Conservation (phyloP, 1,284 basidiomycete genomes). For the Peniophora sp. region DNA sequence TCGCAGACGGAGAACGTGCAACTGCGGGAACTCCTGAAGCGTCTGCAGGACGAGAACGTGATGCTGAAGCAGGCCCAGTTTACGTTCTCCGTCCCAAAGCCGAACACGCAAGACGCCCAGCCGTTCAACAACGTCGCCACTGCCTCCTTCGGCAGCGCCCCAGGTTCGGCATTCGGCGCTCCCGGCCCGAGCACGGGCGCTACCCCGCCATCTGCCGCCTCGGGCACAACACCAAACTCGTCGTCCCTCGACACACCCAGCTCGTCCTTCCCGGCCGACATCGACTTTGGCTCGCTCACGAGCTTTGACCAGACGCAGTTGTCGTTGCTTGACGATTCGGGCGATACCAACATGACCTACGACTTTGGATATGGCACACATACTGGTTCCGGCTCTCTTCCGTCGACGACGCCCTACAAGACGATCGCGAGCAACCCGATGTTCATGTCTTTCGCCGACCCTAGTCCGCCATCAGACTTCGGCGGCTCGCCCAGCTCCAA, state of each 20-base stretch:
- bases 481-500: conserved; percentile 12
- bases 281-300: conserved; percentile 58
- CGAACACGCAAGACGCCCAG: conserved; percentile 8
- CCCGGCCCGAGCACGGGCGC: conserved; percentile 3
- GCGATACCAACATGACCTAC: conserved; percentile 52
- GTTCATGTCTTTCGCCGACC: conserved; percentile 73
- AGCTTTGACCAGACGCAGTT: conserved; percentile 60
- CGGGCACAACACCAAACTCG: conserved; percentile 8
- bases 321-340: conserved; percentile 52
- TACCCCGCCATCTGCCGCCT: conserved; percentile 16
- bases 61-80: conserved; percentile 66
- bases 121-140: conserved; percentile 13
- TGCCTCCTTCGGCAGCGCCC: conserved; percentile 11
- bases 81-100: conserved; percentile 64
- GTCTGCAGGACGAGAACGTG: conserved; percentile 75
- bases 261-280: conserved; percentile 24
- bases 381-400: conserved; percentile 13
- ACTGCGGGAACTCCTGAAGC: conserved; percentile 64
- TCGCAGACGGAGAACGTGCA: conserved; percentile 69
- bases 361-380: conserved; percentile 43
- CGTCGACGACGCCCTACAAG: conserved; percentile 40
- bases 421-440: conserved; percentile 73
- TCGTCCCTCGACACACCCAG: conserved; percentile 12
- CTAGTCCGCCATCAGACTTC: conserved; percentile 28
- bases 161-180: conserved; percentile 5